Conservation (phyloP, 2,329 filamentous ascomycete genomes). For the Botrytis tulipae region DNA sequence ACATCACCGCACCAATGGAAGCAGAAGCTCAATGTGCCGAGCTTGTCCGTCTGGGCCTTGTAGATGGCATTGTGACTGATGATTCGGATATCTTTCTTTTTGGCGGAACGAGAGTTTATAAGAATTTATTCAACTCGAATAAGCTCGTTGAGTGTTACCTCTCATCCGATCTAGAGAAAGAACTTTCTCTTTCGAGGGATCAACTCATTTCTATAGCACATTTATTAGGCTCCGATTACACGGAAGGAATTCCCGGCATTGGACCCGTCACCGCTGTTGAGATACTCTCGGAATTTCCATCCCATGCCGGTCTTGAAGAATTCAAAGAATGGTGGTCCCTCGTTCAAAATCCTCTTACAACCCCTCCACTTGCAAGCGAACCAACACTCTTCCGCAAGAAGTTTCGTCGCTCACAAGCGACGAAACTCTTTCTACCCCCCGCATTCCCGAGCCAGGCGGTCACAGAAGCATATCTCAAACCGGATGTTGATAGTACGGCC, state of each 20-base stretch:
- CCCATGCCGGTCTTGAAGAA: conserved; percentile 55
- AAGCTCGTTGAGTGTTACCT: conserved; percentile 98
- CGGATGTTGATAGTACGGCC: conserved; percentile 77
- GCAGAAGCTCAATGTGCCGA: conserved; percentile 97
- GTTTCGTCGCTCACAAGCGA: conserved; percentile 74
- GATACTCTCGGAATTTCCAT: conserved; percentile 83
- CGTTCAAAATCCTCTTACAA: conserved; percentile 66
- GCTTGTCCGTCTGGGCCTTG: conserved; percentile 78
- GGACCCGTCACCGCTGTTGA: conserved; percentile 94
- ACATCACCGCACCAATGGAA: conserved; percentile 98
- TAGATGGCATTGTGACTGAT: conserved; percentile 97
- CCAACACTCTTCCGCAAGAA: conserved; percentile 75
- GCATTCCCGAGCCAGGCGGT: conserved; percentile 78
- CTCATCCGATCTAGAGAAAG: conserved; percentile 76
- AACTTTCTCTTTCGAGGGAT: conserved; percentile 81
- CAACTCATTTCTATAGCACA: conserved; percentile 90
- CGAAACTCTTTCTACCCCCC: conserved; percentile 82
- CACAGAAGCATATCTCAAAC: conserved; percentile 77
- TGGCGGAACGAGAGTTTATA: conserved; percentile 93
- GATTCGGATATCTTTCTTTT: conserved; percentile 97
- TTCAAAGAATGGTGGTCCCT: conserved; percentile 88
- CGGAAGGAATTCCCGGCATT: conserved; percentile 84
- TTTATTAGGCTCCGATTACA: conserved; percentile 90
- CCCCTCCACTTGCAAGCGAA: conserved; percentile 51
- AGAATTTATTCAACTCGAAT: conserved; percentile 99